Evolutionary conservation across 75 land plant genomes (phyloP).

Genomic region (Selaginella tamariscina): DNA sequence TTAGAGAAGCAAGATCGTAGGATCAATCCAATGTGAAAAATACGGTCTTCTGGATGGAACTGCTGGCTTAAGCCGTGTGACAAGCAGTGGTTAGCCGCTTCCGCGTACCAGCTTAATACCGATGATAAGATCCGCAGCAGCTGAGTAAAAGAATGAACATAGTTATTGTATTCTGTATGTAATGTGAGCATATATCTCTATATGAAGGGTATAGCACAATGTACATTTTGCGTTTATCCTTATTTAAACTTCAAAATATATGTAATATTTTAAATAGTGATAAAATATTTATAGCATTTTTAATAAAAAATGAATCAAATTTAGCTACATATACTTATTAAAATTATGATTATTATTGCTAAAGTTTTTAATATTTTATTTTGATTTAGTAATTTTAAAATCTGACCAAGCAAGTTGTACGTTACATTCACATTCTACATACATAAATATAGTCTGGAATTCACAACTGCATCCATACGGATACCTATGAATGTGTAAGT

Average conservation of each 20-base stretch:
- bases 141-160: too few relatives aligned
- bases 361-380: too few relatives aligned
- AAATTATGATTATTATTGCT: too few relatives aligned
- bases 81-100: slow-evolving; percentile 27
- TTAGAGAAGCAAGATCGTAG: slow-evolving; percentile 30
- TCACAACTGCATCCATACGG: too few relatives aligned
- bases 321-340: too few relatives aligned
- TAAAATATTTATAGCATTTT: not conserved
- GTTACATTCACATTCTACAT: too few relatives aligned
- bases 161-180: too few relatives aligned
- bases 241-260: slow-evolving; percentile 20
- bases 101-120: slow-evolving; percentile 26
- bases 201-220: slow-evolving; percentile 12
- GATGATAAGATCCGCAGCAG: slow-evolving; percentile 29
- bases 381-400: too few relatives aligned
- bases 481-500: too few relatives aligned
- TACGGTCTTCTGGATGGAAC: not conserved
- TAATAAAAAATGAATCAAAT: not conserved
- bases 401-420: too few relatives aligned
- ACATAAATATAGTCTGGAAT: too few relatives aligned
- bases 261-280: slow-evolving; percentile 12
- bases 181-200: too few relatives aligned
- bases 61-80: slow-evolving; percentile 19
- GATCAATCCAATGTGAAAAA: slow-evolving; percentile 32
- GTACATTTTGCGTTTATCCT: slow-evolving; percentile 11